phyloP scores from a whole-genome alignment of 2,329 filamentous ascomycete genomes.

The Calycina marina region DNA sequence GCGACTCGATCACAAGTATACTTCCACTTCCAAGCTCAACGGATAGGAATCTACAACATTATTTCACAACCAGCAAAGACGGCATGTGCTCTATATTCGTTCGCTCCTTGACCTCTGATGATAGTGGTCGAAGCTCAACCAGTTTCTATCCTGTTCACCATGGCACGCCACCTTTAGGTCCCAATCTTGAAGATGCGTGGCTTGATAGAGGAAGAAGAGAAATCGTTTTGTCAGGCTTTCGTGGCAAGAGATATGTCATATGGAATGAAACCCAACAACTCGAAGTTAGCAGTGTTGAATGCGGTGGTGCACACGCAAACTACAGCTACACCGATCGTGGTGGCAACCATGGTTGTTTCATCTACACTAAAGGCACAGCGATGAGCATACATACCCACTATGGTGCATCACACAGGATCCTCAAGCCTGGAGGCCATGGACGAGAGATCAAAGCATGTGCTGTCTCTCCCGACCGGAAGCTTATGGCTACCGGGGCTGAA shows the following conservation, averaged over 20 bases:
- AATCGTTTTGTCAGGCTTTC: conserved; percentile 68
- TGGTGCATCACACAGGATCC: conserved; percentile 27
- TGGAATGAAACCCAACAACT: conserved; percentile 62
- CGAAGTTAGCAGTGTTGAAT: conserved; percentile 59
- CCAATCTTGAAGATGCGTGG: conserved; percentile 61
- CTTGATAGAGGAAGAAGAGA: conserved; percentile 36
- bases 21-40: conserved; percentile 26
- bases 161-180: conserved; percentile 54
- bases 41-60: conserved; percentile 23
- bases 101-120: conserved; percentile 7
- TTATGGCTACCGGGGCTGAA: conserved; percentile 55
- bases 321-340: conserved; percentile 40
- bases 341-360: conserved; percentile 34
- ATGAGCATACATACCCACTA: conserved; percentile 30
- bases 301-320: conserved; percentile 70
- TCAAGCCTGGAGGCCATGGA: conserved; percentile 66
- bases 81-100: conserved; percentile 54
- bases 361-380: conserved; percentile 58
- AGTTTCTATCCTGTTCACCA: conserved; percentile 42
- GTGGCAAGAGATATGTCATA: conserved; percentile 62
- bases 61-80: conserved; percentile 65
- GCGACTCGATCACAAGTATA: conserved; percentile 56
- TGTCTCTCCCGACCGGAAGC: conserved; percentile 24
- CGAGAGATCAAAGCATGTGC: conserved; percentile 64
- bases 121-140: neutral